A percentile compares a stretch with the other conserved stretches of the same genome.
Evolutionary conservation across 345 rosid species (phyloP).

Genomic region (Hypericum perforatum): DNA sequence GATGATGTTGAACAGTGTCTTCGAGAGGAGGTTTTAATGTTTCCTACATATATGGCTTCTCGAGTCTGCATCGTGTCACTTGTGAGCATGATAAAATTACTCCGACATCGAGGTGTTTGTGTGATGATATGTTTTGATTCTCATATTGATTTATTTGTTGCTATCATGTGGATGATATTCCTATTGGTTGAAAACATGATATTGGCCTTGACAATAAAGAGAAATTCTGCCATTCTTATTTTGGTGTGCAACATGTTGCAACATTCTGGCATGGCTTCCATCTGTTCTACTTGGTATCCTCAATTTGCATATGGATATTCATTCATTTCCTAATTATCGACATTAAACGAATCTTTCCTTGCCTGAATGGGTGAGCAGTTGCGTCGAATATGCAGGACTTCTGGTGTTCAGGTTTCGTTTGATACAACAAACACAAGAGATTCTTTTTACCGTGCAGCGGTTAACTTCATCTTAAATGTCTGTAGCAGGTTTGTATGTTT

Average conservation of each 20-base stretch:
- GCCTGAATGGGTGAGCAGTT: constrained; percentile 63
- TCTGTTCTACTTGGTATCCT: constrained; percentile 2
- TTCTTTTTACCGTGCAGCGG: constrained; percentile 61
- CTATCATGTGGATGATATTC: too few relatives aligned
- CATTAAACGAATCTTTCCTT: constrained; percentile 31
- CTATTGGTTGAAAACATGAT: too few relatives aligned
- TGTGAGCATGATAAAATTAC: too few relatives aligned
- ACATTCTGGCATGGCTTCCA: not conserved
- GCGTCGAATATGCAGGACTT: constrained; percentile 85
- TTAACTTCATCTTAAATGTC: constrained; percentile 49
- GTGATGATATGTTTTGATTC: too few relatives aligned
- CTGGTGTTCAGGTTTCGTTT: constrained; percentile 65
- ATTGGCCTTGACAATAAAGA: too few relatives aligned
- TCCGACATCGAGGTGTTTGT: too few relatives aligned
- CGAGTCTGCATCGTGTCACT: too few relatives aligned
- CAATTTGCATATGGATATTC: constrained; percentile 15
- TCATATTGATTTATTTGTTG: too few relatives aligned
- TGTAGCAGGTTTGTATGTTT: constrained; percentile 56
- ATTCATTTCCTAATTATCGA: constrained; percentile 31
- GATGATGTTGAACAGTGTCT: too few relatives aligned
- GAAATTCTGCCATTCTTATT: not conserved
- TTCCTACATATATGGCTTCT: too few relatives aligned
- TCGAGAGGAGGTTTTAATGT: too few relatives aligned
- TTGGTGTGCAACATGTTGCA: not conserved
- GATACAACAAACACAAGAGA: constrained; percentile 77